Evolutionary conservation across 805 yeast genomes (phyloP).

Genomic region (Saccharomycopsis sp.): DNA sequence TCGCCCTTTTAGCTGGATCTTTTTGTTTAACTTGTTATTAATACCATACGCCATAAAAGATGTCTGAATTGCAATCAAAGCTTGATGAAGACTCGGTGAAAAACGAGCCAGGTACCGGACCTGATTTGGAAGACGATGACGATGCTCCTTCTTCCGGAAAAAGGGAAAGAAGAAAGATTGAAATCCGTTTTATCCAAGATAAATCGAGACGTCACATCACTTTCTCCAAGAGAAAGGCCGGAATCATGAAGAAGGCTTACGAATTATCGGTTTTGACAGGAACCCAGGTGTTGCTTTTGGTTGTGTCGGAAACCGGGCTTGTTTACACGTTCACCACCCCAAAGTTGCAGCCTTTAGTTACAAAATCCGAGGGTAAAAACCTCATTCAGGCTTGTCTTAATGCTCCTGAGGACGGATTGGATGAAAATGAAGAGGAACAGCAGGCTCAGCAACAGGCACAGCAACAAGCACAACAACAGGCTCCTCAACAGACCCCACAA

Average conservation of each 20-base stretch:
- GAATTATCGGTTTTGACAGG: constrained; percentile 95
- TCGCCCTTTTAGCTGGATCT: background rate
- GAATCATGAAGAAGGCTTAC: constrained; percentile 99
- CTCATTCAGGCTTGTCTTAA: constrained; percentile 93
- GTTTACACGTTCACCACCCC: constrained; percentile 99
- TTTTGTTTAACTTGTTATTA: background rate
- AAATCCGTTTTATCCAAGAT: constrained; percentile 94
- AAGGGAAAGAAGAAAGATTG: constrained; percentile 76
- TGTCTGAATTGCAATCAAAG: constrained; percentile 17
- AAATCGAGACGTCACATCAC: constrained; percentile 97
- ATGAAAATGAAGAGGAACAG: constrained; percentile 56
- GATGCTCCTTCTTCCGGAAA: constrained; percentile 30
- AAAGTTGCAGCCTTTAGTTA: constrained; percentile 93
- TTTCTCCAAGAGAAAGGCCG: constrained; percentile 96
- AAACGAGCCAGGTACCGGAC: constrained; percentile 10
- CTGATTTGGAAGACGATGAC: constrained; percentile 44
- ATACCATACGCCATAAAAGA: background rate
- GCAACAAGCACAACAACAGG: constrained; percentile 26
- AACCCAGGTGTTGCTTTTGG: constrained; percentile 89
- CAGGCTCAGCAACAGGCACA: constrained; percentile 30
- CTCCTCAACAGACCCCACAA: constrained; percentile 23
- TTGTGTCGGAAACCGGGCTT: constrained; percentile 96
- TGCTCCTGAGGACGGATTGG: constrained; percentile 84
- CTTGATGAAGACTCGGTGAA: constrained; percentile 16
- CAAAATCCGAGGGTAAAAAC: constrained; percentile 95